phyloP scores from a whole-genome alignment of 768 basidiomycete genomes.

The Pholiota conissans region DNA sequence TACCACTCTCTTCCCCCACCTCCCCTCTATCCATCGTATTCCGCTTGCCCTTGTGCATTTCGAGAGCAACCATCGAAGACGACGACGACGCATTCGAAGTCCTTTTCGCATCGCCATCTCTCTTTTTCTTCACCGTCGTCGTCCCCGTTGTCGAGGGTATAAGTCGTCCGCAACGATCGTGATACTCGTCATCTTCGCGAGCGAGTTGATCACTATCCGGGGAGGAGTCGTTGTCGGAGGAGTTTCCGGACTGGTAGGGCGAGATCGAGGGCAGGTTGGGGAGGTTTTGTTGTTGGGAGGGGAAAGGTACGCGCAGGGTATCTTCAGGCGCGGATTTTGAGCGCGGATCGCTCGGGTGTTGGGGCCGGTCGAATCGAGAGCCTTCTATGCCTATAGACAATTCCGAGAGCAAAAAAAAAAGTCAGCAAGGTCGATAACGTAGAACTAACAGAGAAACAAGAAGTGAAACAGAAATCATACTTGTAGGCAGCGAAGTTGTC shows the following conservation, averaged over 20 bases:
- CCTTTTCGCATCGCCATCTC: not conserved
- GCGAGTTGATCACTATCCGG: not conserved
- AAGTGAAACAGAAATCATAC: not conserved
- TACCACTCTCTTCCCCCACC: not conserved
- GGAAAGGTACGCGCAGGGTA: not conserved
- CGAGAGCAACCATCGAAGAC: not conserved
- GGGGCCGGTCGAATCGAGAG: not conserved
- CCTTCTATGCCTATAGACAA: not conserved
- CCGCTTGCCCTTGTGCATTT: not conserved
- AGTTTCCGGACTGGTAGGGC: not conserved
- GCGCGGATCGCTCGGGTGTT: not conserved
- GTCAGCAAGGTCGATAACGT: not conserved
- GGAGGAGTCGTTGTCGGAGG: not conserved
- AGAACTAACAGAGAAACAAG: too few species aligned
- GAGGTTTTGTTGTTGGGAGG: not conserved
- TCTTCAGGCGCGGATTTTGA: not conserved
- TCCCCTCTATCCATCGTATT: not conserved
- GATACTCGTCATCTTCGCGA: not conserved
- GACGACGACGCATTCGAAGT: too few species aligned
- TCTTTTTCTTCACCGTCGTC: not conserved
- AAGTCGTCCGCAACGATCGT: not conserved
- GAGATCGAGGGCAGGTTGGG: not conserved
- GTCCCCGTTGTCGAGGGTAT: not conserved
- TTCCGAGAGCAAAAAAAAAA: not conserved
- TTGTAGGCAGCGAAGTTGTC: not conserved